Base-by-base conservation (phyloP, 371 early-diverging fungal species). In the Mortierella sp. region DNA sequence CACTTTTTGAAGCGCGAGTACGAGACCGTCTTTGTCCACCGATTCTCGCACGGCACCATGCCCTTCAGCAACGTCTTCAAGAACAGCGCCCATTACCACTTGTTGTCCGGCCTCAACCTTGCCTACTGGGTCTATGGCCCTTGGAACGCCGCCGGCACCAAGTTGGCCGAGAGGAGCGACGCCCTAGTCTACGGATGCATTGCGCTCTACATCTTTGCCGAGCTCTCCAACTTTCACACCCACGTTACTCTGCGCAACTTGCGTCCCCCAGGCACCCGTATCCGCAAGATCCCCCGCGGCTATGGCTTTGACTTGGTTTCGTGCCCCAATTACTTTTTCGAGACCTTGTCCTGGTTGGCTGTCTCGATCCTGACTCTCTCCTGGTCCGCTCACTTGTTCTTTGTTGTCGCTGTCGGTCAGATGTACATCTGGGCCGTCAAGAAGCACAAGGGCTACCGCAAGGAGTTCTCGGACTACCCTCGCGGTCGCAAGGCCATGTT, bases 361-460 rank as follows among this genome's bases (percentile, higher is more conserved):
- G 86, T 98, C 47, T 89, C 93, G 58, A 83, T 93, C 75, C 88
- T 98, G 83, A 96, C 96, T 48, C 94, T 96, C 72, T 94, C 94
- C 75, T 91, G 93, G 90, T 91, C 95, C 44, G 94, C 96, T 16
- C 92, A 93, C 82, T 80, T 97, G 68, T 99, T 99, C 88, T 91
- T 94, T 76, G 87, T 93, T 42, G 96, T 96, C 65, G 96, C 96
- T 38, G 92, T 95, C 34, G 96, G 89, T 57, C 98, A 98, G 90
- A 98, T 98, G 97, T 96, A 95, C 84, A 47, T 96, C n/a, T 99
- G 99, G 99, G 98, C 99, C 13, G 86, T 97, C 82, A 98, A 98
- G 92, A 99, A 99, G 92, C 98, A 98, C 92, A 94, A 93, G 88
- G 91, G 92, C 60, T 99, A 99, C 89, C 90, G 84, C 75, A 96